A percentile compares a stretch with the other conserved stretches of the same genome.
Evolutionary conservation across 2,329 filamentous ascomycete genomes (phyloP).

Genomic region (Cytospora piceae): DNA sequence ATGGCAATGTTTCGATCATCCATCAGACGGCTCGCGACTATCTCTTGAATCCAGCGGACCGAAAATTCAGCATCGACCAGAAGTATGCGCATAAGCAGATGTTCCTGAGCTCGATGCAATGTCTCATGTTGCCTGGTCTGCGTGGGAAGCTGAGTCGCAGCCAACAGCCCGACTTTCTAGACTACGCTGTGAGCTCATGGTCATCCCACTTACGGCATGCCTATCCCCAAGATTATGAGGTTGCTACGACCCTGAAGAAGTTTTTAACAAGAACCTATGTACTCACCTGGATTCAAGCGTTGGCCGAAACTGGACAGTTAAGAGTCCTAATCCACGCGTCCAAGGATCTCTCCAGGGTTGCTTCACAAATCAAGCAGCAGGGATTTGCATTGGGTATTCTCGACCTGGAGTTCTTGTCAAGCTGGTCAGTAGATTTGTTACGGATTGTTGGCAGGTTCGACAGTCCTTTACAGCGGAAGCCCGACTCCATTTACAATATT

Average conservation of each 20-base stretch:
- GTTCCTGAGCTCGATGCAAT: neutral
- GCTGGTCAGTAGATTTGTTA: constrained; percentile 5
- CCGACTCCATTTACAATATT: neutral
- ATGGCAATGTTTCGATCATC: constrained; percentile 7
- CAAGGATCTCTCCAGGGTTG: neutral
- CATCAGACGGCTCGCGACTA: constrained; percentile 15
- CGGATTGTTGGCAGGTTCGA: constrained; percentile 3
- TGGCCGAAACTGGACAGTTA: neutral
- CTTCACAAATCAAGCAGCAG: neutral
- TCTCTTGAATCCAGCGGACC: neutral
- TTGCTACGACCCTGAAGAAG: neutral
- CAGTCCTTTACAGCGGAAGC: neutral
- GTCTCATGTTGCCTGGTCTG: neutral
- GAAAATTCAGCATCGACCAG: neutral
- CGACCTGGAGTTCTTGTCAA: neutral
- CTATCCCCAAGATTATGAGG: neutral
- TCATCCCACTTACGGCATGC: neutral
- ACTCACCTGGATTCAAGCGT: constrained; percentile 8
- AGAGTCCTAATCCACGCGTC: neutral
- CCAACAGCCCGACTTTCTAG: neutral
- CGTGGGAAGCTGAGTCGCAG: neutral
- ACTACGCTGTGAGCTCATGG: constrained; percentile 1
- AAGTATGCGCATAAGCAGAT: constrained; percentile 1
- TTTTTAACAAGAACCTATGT: neutral
- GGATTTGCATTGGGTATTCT: neutral